phyloP scores from a whole-genome alignment of 768 basidiomycete species.

The Hirschioporus abietinus region DNA sequence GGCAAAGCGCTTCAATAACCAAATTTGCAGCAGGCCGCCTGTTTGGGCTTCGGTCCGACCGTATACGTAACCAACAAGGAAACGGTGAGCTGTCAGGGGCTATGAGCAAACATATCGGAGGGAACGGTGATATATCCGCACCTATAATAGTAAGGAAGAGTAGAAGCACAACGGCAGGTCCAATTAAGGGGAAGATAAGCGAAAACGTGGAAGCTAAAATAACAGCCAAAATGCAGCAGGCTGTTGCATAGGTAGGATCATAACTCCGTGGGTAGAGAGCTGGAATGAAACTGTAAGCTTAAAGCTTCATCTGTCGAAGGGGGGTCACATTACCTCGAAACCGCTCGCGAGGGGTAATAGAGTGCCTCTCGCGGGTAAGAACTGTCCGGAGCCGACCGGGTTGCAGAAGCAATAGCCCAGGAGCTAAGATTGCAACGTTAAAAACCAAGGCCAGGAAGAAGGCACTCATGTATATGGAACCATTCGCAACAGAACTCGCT shows the following conservation, averaged over 20 bases:
- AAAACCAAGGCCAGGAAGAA: constrained; percentile 54
- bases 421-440: constrained; percentile 62
- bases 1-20: constrained; percentile 69
- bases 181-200: constrained; percentile 72
- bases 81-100: constrained; percentile 59
- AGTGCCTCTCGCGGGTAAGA: constrained; percentile 47
- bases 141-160: constrained; percentile 63
- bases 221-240: constrained; percentile 61
- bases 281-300: constrained; percentile 19
- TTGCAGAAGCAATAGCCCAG: constrained; percentile 70
- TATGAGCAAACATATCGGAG: neutral
- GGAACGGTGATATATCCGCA: constrained; percentile 25
- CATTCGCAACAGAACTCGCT: constrained; percentile 52
- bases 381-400: constrained; percentile 58
- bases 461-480: constrained; percentile 65
- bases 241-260: constrained; percentile 61
- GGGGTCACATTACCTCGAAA: constrained; percentile 53
- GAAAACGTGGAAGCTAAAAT: constrained; percentile 70
- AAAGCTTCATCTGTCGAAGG: neutral
- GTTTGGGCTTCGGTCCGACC: constrained; percentile 69
- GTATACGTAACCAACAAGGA: constrained; percentile 73
- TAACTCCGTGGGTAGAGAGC: constrained; percentile 71
- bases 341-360: constrained; percentile 70
- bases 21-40: constrained; percentile 68
- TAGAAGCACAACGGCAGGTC: constrained; percentile 61